Conservation (phyloP, 1,284 basidiomycete species). For the Melampsora americana region DNA sequence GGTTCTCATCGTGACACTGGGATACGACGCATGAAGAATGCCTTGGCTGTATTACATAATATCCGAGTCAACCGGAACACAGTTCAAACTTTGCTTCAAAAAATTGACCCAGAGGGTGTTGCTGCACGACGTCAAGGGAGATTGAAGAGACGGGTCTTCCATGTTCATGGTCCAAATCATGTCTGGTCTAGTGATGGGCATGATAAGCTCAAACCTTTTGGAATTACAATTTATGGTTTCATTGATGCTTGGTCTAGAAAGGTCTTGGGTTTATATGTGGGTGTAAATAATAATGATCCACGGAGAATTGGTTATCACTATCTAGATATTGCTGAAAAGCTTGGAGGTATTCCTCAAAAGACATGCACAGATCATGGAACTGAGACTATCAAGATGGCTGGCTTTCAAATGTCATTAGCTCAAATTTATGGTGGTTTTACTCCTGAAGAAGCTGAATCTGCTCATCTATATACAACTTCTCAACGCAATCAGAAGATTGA, state of each 20-base stretch:
- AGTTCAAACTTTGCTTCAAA: not conserved
- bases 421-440: not conserved
- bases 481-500: conserved; percentile 25
- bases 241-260: conserved; percentile 21
- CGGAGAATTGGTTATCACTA: conserved; percentile 22
- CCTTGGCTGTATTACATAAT: conserved; percentile 1
- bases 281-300: conserved; percentile 18
- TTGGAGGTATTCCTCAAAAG: not conserved
- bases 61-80: not conserved
- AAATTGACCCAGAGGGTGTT: conserved; percentile 19
- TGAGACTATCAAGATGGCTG: not conserved
- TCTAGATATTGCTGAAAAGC: conserved; percentile 2
- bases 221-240: conserved; percentile 6
- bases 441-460: conserved; percentile 1
- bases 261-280: conserved; percentile 11
- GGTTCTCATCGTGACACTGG: not conserved
- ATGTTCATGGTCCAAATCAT: conserved; percentile 9
- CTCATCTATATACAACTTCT: conserved; percentile 10
- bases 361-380: conserved; percentile 11
- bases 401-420: conserved; percentile 10
- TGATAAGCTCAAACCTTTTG: conserved; percentile 11
- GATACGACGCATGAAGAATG: not conserved
- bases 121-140: not conserved
- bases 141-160: conserved; percentile 3
- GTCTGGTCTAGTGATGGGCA: conserved; percentile 13